phyloP scores from a whole-genome alignment of 345 rosid genomes.

The Chamaenerion angustifolium region DNA sequence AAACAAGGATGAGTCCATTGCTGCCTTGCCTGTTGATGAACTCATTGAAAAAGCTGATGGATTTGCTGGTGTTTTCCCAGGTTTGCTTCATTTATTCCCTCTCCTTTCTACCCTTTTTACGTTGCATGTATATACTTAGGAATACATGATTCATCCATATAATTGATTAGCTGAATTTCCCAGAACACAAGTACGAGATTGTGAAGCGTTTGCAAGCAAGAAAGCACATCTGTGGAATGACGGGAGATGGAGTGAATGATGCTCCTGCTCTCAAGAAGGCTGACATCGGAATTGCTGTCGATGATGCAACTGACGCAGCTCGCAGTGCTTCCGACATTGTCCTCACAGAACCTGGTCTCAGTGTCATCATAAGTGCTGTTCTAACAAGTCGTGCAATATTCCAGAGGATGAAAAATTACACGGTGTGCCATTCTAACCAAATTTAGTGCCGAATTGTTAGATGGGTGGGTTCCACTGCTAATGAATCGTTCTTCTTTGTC shows the following conservation, averaged over 20 bases:
- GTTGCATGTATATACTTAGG: too few relatives aligned
- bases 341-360: slow-evolving; percentile 54
- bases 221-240: slow-evolving; percentile 49
- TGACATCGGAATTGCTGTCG: slow-evolving; percentile 61
- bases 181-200: slow-evolving; percentile 64
- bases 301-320: slow-evolving; percentile 70
- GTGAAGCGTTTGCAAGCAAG: slow-evolving; percentile 64
- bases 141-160: too few relatives aligned
- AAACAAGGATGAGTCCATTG: too few relatives aligned
- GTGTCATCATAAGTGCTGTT: slow-evolving; percentile 58
- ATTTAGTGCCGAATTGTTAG: too few relatives aligned
- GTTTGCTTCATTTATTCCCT: slow-evolving; percentile 14
- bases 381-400: slow-evolving; percentile 49
- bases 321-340: slow-evolving; percentile 64
- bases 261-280: slow-evolving; percentile 71
- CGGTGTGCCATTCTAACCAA: slow-evolving; percentile 14
- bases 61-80: slow-evolving; percentile 52
- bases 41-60: too few relatives aligned
- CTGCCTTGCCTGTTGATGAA: too few relatives aligned
- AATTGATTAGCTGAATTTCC: background rate
- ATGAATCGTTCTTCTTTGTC: background rate
- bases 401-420: slow-evolving; percentile 66
- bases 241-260: slow-evolving; percentile 56
- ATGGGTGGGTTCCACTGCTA: background rate
- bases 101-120: too few relatives aligned